Conservation (phyloP, 805 yeast genomes). For the Danielia reshetovae region DNA sequence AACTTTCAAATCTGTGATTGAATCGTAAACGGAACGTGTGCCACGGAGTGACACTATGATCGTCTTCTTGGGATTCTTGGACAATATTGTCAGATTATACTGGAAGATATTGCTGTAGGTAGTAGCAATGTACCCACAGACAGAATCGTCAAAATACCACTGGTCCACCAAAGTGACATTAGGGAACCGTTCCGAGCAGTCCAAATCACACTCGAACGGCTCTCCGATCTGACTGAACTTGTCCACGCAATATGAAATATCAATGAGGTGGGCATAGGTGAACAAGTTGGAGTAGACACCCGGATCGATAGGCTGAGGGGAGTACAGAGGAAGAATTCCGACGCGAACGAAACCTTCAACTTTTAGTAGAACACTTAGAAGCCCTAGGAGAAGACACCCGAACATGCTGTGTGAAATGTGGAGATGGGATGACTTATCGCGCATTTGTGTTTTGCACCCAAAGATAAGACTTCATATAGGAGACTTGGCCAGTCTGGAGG, state of each 20-base stretch:
- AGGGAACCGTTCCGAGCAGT: conserved; percentile 32
- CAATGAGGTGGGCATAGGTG: conserved; percentile 40
- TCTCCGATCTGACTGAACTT: conserved; percentile 22
- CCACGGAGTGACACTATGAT: conserved; percentile 39
- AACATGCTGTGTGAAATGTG: neutral
- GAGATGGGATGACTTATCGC: neutral
- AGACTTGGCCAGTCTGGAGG: too few relatives aligned
- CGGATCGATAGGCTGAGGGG: conserved; percentile 19
- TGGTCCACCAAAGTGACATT: conserved; percentile 36
- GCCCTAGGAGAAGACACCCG: too few relatives aligned
- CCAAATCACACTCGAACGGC: conserved; percentile 38
- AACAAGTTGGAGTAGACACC: conserved; percentile 26
- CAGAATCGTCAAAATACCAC: conserved; percentile 34
- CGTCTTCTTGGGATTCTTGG: conserved; percentile 18
- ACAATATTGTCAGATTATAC: conserved; percentile 7
- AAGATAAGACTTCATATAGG: neutral
- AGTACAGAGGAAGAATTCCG: too few relatives aligned
- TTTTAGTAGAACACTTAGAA: too few relatives aligned
- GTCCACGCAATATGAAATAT: conserved; percentile 41
- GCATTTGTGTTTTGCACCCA: neutral
- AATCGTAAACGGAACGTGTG: conserved; percentile 38
- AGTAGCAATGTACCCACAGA: conserved; percentile 37
- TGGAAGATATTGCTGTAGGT: conserved; percentile 25
- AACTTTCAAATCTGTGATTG: conserved; percentile 36
- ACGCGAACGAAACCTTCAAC: too few relatives aligned